Conservation (phyloP, 1,284 basidiomycete genomes). For the Cutaneotrichosporon sp. region DNA sequence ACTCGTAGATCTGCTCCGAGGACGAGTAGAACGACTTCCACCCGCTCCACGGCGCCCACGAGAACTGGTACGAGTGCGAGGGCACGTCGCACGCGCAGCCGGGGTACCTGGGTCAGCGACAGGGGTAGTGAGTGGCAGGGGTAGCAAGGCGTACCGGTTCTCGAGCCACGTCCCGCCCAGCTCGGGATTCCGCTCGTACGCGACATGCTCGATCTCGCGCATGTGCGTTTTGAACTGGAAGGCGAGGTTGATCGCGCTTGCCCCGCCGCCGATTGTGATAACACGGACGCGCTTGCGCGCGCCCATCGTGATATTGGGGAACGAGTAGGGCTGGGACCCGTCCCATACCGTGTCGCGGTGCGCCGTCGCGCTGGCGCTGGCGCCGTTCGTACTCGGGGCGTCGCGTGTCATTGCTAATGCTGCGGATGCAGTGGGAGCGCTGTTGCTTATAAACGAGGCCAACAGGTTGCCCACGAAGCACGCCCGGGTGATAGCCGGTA, state of each 20-base stretch:
- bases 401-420: not conserved
- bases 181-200: slow-evolving; percentile 16
- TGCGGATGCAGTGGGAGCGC: too few species aligned
- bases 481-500: too few species aligned
- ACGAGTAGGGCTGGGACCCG: slow-evolving; percentile 9
- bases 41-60: slow-evolving; percentile 28
- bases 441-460: too few species aligned
- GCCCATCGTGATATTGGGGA: slow-evolving; percentile 7
- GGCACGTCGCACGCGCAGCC: slow-evolving; percentile 40
- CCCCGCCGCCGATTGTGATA: slow-evolving; percentile 17
- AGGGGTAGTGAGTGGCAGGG: too few species aligned
- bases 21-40: slow-evolving; percentile 36
- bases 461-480: too few species aligned
- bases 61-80: slow-evolving; percentile 36
- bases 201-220: slow-evolving; percentile 9
- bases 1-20: slow-evolving; percentile 33
- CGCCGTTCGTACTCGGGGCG: not conserved
- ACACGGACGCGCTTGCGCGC: slow-evolving; percentile 9
- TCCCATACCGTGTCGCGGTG: not conserved
- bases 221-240: slow-evolving; percentile 17
- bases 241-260: slow-evolving; percentile 16
- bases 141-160: slow-evolving; percentile 27
- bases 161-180: slow-evolving; percentile 24
- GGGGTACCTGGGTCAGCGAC: slow-evolving; percentile 26
- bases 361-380: not conserved